Percentiles rank a stretch among this genome's conserved stretches.
Conservation (phyloP, 352 stramenopile species). For the Phytophthora ohioensis region DNA sequence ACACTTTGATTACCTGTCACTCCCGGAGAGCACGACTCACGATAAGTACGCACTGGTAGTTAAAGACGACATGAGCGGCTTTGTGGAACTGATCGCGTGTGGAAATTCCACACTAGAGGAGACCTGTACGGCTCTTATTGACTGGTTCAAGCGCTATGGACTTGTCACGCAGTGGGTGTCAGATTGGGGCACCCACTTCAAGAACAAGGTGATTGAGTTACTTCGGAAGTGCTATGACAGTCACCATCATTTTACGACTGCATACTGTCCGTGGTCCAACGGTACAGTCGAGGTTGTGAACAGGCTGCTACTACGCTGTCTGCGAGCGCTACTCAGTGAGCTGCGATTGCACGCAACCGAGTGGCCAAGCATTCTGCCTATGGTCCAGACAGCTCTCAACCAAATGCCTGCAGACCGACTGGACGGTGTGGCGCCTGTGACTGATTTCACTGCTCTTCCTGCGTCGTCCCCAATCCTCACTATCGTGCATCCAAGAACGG, state of each 20-base stretch:
- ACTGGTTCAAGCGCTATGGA: constrained; percentile 1
- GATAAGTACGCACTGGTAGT: constrained; percentile 37
- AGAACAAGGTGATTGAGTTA: background rate
- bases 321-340: constrained; percentile 2
- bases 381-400: background rate
- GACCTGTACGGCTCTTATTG: background rate
- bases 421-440: background rate
- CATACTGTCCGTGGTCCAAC: background rate
- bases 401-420: background rate
- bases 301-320: background rate
- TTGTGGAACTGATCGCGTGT: constrained; percentile 35
- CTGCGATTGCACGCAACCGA: background rate
- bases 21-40: constrained; percentile 1
- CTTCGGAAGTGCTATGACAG: background rate
- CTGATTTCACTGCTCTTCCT: background rate
- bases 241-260: constrained; percentile 2
- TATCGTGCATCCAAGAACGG: background rate
- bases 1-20: constrained; percentile 47
- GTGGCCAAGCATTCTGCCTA: background rate
- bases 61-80: constrained; percentile 43
- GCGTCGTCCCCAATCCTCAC: background rate
- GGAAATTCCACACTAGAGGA: background rate
- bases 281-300: constrained; percentile 10
- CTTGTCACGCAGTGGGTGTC: background rate
- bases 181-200: background rate